phyloP scores from a whole-genome alignment of 2,329 filamentous ascomycete species.

The Capronia epimyces region DNA sequence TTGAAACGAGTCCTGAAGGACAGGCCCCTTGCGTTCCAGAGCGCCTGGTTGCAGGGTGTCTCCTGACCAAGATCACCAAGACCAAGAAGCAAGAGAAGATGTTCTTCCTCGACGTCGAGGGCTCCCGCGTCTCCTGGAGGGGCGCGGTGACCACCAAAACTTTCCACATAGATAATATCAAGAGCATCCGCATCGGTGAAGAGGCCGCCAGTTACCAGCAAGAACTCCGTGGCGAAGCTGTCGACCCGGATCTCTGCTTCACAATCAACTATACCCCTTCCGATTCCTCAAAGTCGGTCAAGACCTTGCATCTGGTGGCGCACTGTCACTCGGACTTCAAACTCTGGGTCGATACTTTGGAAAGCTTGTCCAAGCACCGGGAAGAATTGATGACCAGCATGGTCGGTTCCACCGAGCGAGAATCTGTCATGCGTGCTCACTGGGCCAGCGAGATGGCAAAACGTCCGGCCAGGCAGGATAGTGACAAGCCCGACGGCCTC shows the following conservation, averaged over 20 bases:
- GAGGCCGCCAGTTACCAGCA: conserved; percentile 86
- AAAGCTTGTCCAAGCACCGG: conserved; percentile 76
- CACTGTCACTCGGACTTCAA: conserved; percentile 65
- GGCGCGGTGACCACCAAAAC: conserved; percentile 69
- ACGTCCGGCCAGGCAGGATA: conserved; percentile 51
- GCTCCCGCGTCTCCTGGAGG: conserved; percentile 86
- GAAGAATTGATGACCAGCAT: conserved; percentile 87
- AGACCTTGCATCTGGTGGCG: conserved; percentile 83
- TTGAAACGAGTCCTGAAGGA: conserved; percentile 36
- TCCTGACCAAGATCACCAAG: conserved; percentile 76
- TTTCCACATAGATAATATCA: conserved; percentile 92
- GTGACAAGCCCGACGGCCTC: conserved; percentile 61
- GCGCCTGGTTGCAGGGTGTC: conserved; percentile 70
- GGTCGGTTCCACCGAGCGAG: conserved; percentile 67
- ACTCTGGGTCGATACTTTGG: conserved; percentile 77
- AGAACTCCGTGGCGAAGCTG: conserved; percentile 66
- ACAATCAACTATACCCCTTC: conserved; percentile 81
- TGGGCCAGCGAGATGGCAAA: conserved; percentile 81
- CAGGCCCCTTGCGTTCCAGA: conserved; percentile 67
- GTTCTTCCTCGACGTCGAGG: conserved; percentile 73
- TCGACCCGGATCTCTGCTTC: conserved; percentile 70
- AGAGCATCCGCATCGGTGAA: conserved; percentile 75
- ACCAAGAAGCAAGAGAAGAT: conserved; percentile 68
- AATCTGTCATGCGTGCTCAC: conserved; percentile 73
- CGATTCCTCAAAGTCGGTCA: conserved; percentile 67